Percentiles rank a stretch among this genome's conserved stretches.
These are phyloP conservation scores for Saccharomycopsis selenospora DNA, from an alignment of 805 yeast genomes.

Conservation along the genomic window DNA sequence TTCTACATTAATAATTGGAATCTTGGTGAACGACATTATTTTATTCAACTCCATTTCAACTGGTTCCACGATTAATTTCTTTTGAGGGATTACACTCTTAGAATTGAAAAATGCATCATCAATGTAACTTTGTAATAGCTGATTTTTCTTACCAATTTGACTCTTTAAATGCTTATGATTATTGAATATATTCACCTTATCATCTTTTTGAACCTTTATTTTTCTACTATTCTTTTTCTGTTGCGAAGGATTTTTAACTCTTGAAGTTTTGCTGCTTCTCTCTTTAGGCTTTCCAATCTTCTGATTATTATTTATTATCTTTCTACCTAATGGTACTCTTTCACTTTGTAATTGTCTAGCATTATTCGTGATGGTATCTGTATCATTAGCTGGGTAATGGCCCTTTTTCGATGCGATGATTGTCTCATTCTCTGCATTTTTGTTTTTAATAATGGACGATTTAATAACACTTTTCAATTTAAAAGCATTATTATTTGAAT, in stretches of 20 bases:
- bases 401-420: too few species aligned
- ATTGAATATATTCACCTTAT: background rate
- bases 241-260: slow-evolving; percentile 10
- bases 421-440: too few species aligned
- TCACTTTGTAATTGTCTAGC: too few species aligned
- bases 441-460: too few species aligned
- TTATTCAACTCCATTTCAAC: slow-evolving; percentile 3
- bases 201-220: slow-evolving; percentile 19
- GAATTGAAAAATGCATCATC: slow-evolving; percentile 27
- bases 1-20: slow-evolving; percentile 14
- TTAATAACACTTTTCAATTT: too few species aligned
- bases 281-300: slow-evolving; percentile 1
- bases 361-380: too few species aligned
- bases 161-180: background rate
- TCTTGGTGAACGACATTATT: slow-evolving; percentile 10
- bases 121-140: background rate
- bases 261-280: slow-evolving; percentile 2
- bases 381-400: too few species aligned
- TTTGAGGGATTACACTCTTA: slow-evolving; percentile 14
- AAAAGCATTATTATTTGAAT: too few species aligned
- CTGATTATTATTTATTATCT: slow-evolving; percentile 3
- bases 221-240: slow-evolving; percentile 10
- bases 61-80: slow-evolving; percentile 2
- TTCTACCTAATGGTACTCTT: slow-evolving; percentile 17
- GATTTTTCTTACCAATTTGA: background rate